A percentile compares a stretch with the other conserved stretches of the same genome.
Conservation (phyloP, 2,329 filamentous ascomycete species). For the Neonectria sp. region DNA sequence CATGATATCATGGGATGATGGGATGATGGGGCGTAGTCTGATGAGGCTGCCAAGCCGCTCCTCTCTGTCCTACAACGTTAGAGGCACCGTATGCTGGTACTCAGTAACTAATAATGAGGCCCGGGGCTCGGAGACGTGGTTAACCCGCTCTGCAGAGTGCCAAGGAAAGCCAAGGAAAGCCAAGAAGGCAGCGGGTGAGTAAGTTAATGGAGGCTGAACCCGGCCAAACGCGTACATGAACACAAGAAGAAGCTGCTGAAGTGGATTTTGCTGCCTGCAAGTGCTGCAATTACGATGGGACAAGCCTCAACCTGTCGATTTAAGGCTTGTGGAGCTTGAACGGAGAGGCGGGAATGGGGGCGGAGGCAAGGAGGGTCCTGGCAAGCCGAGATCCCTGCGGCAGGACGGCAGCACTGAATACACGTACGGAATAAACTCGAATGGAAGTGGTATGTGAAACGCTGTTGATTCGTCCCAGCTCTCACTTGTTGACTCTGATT, state of each 20-base stretch:
- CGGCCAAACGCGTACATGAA: neutral
- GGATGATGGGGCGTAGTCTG: too few relatives aligned
- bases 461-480: neutral
- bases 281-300: neutral
- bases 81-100: too few relatives aligned
- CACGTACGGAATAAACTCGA: too few relatives aligned
- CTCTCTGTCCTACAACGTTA: neutral
- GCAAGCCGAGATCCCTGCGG: neutral
- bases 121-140: neutral
- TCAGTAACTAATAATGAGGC: neutral
- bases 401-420: too few relatives aligned
- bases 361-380: neutral
- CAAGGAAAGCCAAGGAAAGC: neutral
- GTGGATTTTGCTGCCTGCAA: neutral
- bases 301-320: constrained; percentile 6
- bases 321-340: constrained; percentile 12
- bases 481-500: constrained; percentile 28
- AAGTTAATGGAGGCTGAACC: too few relatives aligned
- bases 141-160: neutral
- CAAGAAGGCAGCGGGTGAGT: neutral
- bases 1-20: neutral
- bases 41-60: neutral
- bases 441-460: too few relatives aligned
- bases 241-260: neutral
- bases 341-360: constrained; percentile 6